Evolutionary conservation across 768 basidiomycete genomes (phyloP).

Genomic region (Clavulina sp.): DNA sequence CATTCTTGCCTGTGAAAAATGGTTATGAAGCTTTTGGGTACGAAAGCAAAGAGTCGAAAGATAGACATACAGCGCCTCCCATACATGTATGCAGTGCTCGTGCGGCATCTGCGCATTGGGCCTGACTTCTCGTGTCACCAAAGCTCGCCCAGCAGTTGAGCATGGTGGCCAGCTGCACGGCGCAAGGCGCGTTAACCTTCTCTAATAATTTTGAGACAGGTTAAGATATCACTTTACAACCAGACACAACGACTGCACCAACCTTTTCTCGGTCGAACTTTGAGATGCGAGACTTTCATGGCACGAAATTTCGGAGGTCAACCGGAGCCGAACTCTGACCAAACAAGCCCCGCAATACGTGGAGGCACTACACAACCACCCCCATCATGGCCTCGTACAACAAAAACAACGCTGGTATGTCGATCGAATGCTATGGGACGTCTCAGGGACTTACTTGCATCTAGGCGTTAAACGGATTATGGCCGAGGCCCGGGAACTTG

Average conservation of each 20-base stretch:
- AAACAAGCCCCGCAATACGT: not conserved
- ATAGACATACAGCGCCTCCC: slow-evolving; percentile 53
- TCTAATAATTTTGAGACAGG: slow-evolving; percentile 13
- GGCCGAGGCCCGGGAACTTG: slow-evolving; percentile 85
- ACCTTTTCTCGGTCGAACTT: slow-evolving; percentile 66
- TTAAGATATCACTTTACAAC: not conserved
- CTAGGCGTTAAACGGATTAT: slow-evolving; percentile 90
- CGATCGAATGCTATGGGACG: not conserved
- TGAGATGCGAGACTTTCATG: slow-evolving; percentile 40
- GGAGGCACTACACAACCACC: slow-evolving; percentile 11
- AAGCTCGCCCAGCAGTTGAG: slow-evolving; percentile 76
- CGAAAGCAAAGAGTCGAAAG: not conserved
- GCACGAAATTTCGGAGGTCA: not conserved
- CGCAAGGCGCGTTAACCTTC: slow-evolving; percentile 37
- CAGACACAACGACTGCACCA: slow-evolving; percentile 15
- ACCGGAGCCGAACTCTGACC: not conserved
- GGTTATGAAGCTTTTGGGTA: not conserved
- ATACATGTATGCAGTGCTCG: slow-evolving; percentile 60
- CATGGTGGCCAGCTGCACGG: slow-evolving; percentile 54
- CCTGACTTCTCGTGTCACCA: slow-evolving; percentile 37
- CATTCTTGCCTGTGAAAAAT: slow-evolving; percentile 36
- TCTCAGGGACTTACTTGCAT: not conserved
- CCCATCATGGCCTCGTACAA: slow-evolving; percentile 35
- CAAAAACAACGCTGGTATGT: slow-evolving; percentile 76
- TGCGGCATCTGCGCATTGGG: slow-evolving; percentile 38